Conservation (phyloP, 352 stramenopile species). For the Globisporangium alternatum region DNA sequence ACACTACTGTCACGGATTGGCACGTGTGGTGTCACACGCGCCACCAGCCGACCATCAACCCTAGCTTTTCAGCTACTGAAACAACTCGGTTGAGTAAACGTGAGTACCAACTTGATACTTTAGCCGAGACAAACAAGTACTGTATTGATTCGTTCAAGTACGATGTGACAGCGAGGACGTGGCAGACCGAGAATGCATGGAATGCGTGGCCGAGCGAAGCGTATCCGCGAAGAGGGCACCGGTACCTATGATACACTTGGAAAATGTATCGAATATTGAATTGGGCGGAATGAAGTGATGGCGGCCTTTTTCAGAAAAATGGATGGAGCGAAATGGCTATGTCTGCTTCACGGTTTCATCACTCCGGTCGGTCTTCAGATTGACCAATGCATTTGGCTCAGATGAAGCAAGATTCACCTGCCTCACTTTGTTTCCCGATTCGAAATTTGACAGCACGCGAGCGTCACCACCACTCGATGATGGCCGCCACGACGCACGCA, state of each 20-base stretch:
- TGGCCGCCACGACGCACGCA: not conserved
- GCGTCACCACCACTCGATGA: not conserved
- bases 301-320: not conserved
- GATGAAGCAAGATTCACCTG: not conserved
- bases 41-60: not conserved
- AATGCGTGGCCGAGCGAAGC: slow-evolving; percentile 3
- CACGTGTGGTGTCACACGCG: not conserved
- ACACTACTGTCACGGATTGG: slow-evolving; percentile 2
- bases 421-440: not conserved
- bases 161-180: slow-evolving; percentile 22
- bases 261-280: not conserved
- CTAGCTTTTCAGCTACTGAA: slow-evolving; percentile 6
- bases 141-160: slow-evolving; percentile 3
- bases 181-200: slow-evolving; percentile 14
- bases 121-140: not conserved
- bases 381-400: not conserved
- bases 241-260: not conserved
- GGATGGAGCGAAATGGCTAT: slow-evolving; percentile 5
- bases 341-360: not conserved
- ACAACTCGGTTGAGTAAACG: not conserved
- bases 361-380: not conserved
- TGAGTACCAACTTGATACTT: not conserved
- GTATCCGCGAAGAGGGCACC: not conserved
- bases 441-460: not conserved
- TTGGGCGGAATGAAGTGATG: slow-evolving; percentile 2